Evolutionary conservation across 345 rosid genomes (phyloP).

Genomic region (Mercurialis annua): DNA sequence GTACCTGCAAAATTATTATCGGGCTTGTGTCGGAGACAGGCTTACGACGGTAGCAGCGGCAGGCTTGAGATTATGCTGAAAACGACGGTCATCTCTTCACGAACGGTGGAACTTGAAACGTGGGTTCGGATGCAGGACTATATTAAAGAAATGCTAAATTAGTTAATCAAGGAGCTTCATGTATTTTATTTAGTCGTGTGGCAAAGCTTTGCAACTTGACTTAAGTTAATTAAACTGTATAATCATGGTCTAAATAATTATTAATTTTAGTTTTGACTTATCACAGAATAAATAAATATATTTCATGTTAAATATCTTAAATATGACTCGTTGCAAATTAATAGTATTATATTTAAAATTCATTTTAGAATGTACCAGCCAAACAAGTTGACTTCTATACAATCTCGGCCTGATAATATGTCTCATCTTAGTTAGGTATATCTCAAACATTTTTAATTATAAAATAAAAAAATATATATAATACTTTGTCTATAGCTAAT

Average conservation of each 20-base stretch:
- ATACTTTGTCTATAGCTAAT: neutral
- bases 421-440: neutral
- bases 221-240: neutral
- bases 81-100: too few species aligned
- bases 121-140: too few species aligned
- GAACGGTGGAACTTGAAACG: too few species aligned
- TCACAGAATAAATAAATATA: neutral
- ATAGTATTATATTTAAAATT: too few species aligned
- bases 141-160: too few species aligned
- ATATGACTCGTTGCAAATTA: too few species aligned
- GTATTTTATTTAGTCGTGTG: neutral
- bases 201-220: neutral
- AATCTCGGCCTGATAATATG: neutral
- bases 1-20: slow-evolving; percentile 49
- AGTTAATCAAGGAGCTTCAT: too few species aligned
- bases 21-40: too few species aligned
- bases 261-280: slow-evolving; percentile 1
- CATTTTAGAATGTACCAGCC: neutral
- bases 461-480: neutral
- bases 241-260: neutral
- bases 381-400: neutral
- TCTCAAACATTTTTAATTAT: neutral
- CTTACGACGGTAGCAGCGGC: too few species aligned
- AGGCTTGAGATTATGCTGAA: too few species aligned
- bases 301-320: neutral